Evolutionary conservation across 768 basidiomycete species (phyloP).

Genomic region (Lactarius psammicola): DNA sequence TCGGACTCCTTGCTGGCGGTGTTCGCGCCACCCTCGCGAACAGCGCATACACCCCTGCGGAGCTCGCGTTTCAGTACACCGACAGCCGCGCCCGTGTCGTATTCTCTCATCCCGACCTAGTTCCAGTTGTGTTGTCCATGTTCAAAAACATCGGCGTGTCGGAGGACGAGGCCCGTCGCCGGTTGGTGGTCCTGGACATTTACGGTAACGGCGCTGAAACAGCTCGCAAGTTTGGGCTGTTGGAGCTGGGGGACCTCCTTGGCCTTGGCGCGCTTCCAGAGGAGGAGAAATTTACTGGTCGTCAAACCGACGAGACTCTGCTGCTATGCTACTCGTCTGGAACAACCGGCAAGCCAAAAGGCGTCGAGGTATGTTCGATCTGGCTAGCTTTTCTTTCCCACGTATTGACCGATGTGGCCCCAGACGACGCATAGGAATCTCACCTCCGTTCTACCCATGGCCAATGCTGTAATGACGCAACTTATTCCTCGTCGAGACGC

Average conservation of each 20-base stretch:
- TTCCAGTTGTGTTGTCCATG: slow-evolving; percentile 55
- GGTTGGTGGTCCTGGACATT: slow-evolving; percentile 54
- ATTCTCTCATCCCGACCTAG: slow-evolving; percentile 61
- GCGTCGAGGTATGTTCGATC: slow-evolving; percentile 41
- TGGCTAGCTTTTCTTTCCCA: not conserved
- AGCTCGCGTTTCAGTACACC: slow-evolving; percentile 68
- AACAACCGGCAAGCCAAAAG: slow-evolving; percentile 80
- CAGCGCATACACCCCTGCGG: slow-evolving; percentile 61
- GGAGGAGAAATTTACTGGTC: slow-evolving; percentile 57
- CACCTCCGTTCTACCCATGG: slow-evolving; percentile 54
- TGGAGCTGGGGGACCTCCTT: slow-evolving; percentile 50
- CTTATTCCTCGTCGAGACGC: slow-evolving; percentile 45
- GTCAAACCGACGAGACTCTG: slow-evolving; percentile 53
- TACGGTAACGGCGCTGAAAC: slow-evolving; percentile 13
- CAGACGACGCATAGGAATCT: slow-evolving; percentile 71
- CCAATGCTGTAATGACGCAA: slow-evolving; percentile 45
- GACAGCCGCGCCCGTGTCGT: slow-evolving; percentile 65
- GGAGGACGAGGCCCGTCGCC: slow-evolving; percentile 46
- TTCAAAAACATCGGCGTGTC: slow-evolving; percentile 50
- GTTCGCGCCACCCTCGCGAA: slow-evolving; percentile 72
- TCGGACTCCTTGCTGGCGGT: slow-evolving; percentile 58
- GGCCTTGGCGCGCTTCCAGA: slow-evolving; percentile 45
- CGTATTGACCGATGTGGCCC: not conserved
- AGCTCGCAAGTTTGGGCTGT: slow-evolving; percentile 36
- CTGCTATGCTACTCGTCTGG: slow-evolving; percentile 67